Percentiles rank a stretch among this genome's conserved stretches.
These are phyloP conservation scores for Plasmopara muralis DNA, from an alignment of 352 stramenopile genomes.

Conservation along the genomic window DNA sequence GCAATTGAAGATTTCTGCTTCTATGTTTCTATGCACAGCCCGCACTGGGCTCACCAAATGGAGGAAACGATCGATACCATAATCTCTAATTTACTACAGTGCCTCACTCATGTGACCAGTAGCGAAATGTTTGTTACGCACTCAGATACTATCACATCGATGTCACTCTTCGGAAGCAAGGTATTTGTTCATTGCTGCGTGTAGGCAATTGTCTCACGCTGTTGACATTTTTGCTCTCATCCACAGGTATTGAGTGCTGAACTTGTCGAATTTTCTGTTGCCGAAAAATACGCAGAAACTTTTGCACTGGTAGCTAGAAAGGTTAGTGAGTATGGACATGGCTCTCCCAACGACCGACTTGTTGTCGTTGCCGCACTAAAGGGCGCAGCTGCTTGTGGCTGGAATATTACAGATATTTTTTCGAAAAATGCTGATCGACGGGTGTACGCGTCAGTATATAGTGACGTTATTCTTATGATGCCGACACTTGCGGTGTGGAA, in stretches of 20 bases:
- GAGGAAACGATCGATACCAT: slow-evolving; percentile 13
- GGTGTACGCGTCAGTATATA: slow-evolving; percentile 33
- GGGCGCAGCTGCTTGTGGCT: slow-evolving; percentile 38
- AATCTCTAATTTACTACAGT: slow-evolving; percentile 13
- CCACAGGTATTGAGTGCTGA: slow-evolving; percentile 17
- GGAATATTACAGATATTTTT: slow-evolving; percentile 40
- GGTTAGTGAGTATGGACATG: slow-evolving; percentile 15
- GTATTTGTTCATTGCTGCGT: slow-evolving; percentile 14
- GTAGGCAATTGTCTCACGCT: not conserved
- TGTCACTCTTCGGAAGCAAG: slow-evolving; percentile 27
- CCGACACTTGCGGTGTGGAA: slow-evolving; percentile 36
- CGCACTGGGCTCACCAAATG: slow-evolving; percentile 20
- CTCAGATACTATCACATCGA: slow-evolving; percentile 10
- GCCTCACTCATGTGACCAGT: slow-evolving; percentile 14
- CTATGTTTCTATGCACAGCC: slow-evolving; percentile 9
- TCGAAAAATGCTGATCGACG: slow-evolving; percentile 20
- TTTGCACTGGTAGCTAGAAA: slow-evolving; percentile 23
- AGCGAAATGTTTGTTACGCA: slow-evolving; percentile 13
- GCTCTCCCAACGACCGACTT: slow-evolving; percentile 17
- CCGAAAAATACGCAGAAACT: slow-evolving; percentile 17
- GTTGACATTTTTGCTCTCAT: not conserved
- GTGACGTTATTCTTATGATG: slow-evolving; percentile 43
- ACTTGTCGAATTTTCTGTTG: slow-evolving; percentile 10
- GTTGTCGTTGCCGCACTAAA: slow-evolving; percentile 31
- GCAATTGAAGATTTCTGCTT: slow-evolving; percentile 28